These are phyloP conservation scores for Leishmania gerbilli DNA, from an alignment of 208 protist species.

Conservation along the genomic window DNA sequence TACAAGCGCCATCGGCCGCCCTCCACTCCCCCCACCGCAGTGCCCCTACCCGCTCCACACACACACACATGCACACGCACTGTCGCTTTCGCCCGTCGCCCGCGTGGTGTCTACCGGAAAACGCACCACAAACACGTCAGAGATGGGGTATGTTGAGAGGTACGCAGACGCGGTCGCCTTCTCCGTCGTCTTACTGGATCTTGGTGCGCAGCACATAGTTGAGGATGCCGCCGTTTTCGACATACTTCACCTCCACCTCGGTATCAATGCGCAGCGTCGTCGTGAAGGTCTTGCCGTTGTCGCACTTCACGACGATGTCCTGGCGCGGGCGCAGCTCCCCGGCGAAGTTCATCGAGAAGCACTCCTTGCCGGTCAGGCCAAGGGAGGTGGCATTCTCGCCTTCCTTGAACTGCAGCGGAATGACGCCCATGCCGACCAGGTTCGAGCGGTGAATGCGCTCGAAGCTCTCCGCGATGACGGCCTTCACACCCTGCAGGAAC, in stretches of 20 bases:
- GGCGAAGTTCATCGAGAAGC: constrained; percentile 89
- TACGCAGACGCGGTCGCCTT: background rate
- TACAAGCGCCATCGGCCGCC: background rate
- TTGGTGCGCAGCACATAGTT: constrained; percentile 91
- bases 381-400: constrained; percentile 86
- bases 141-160: background rate
- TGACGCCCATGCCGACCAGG: constrained; percentile 96
- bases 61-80: background rate
- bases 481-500: constrained; percentile 94
- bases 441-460: constrained; percentile 96
- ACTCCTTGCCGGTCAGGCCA: constrained; percentile 93
- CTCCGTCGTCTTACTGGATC: constrained; percentile 13
- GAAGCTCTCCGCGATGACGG: constrained; percentile 93
- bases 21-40: background rate
- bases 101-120: background rate
- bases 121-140: background rate
- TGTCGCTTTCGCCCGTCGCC: background rate
- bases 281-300: constrained; percentile 87
- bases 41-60: background rate
- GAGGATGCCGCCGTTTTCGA: constrained; percentile 94
- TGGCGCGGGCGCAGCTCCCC: constrained; percentile 79
- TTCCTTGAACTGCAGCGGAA: constrained; percentile 94
- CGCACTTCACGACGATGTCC: constrained; percentile 86
- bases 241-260: constrained; percentile 94
- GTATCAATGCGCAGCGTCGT: constrained; percentile 94